Conservation (phyloP, 1,139 yeast species). For the Ashbya aceris region DNA sequence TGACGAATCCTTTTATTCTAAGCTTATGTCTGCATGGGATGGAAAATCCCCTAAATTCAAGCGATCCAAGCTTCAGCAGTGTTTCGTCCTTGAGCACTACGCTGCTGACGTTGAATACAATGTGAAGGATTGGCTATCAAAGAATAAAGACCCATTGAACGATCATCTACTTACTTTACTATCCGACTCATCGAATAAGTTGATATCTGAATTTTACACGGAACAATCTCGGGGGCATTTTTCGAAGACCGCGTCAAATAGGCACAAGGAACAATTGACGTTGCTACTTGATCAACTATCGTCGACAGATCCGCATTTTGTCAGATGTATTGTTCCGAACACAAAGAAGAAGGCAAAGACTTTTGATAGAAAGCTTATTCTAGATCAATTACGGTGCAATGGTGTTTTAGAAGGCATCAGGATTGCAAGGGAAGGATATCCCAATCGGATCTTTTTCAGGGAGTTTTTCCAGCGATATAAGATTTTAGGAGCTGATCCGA, state of each 20-base stretch:
- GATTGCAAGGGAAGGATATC: constrained; percentile 94
- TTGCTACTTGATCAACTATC: constrained; percentile 65
- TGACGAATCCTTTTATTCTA: constrained; percentile 75
- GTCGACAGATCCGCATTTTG: constrained; percentile 90
- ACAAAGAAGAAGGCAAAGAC: constrained; percentile 58
- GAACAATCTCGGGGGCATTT: constrained; percentile 20
- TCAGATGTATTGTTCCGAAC: constrained; percentile 91
- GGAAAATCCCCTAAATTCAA: constrained; percentile 49
- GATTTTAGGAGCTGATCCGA: constrained; percentile 39
- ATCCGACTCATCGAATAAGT: constrained; percentile 45
- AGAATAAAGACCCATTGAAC: constrained; percentile 88
- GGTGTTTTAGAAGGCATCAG: constrained; percentile 98
- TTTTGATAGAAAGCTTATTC: constrained; percentile 67
- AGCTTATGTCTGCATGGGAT: constrained; percentile 60
- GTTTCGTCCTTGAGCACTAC: constrained; percentile 80
- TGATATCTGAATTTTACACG: constrained; percentile 41
- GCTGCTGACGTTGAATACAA: constrained; percentile 94
- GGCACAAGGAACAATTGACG: constrained; percentile 73
- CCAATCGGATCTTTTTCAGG: constrained; percentile 77
- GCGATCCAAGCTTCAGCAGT: constrained; percentile 59
- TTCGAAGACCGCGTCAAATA: constrained; percentile 77
- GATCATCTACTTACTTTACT: constrained; percentile 59
- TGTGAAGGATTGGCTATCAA: constrained; percentile 88
- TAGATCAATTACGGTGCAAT: constrained; percentile 87
- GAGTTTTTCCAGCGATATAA: constrained; percentile 73